phyloP scores from a whole-genome alignment of 768 basidiomycete species.

The Rhodosporidiobolus sp. region DNA sequence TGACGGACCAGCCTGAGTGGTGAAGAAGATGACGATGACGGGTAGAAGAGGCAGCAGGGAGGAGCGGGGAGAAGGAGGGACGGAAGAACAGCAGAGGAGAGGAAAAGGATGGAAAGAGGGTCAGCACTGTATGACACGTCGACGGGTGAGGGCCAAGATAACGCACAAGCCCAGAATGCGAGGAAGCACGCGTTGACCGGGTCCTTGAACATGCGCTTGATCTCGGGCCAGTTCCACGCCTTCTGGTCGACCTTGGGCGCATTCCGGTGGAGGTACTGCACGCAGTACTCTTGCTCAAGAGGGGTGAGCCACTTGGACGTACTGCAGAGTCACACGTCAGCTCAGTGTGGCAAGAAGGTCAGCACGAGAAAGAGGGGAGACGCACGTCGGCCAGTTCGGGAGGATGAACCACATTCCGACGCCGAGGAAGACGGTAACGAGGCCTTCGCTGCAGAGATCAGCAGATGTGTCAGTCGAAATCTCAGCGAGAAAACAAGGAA shows the following conservation, averaged over 20 bases:
- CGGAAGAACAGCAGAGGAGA: too few relatives aligned
- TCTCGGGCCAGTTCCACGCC: conserved; percentile 1
- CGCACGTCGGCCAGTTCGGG: conserved; percentile 4
- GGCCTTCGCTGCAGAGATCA: too few relatives aligned
- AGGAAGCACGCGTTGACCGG: conserved; percentile 11
- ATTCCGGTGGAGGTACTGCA: background rate
- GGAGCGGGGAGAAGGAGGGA: too few relatives aligned
- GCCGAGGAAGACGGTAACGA: conserved; percentile 9
- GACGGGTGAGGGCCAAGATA: background rate
- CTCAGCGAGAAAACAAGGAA: too few relatives aligned
- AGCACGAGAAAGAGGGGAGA: too few relatives aligned
- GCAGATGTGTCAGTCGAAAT: too few relatives aligned
- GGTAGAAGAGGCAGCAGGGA: too few relatives aligned
- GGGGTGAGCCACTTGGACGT: conserved; percentile 18
- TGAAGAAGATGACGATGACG: background rate
- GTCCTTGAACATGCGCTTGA: background rate
- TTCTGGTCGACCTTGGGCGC: conserved; percentile 9
- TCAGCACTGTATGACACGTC: too few relatives aligned
- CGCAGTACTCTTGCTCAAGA: conserved; percentile 15
- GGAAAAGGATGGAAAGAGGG: background rate
- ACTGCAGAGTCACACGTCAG: background rate
- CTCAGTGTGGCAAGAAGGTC: too few relatives aligned
- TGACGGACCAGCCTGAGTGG: conserved; percentile 7
- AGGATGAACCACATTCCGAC: conserved; percentile 13
- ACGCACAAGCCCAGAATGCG: conserved; percentile 5